These are phyloP conservation scores for Scalesia atractyloides DNA, from an alignment of 129 eudicot genomes.

Conservation along the genomic window DNA sequence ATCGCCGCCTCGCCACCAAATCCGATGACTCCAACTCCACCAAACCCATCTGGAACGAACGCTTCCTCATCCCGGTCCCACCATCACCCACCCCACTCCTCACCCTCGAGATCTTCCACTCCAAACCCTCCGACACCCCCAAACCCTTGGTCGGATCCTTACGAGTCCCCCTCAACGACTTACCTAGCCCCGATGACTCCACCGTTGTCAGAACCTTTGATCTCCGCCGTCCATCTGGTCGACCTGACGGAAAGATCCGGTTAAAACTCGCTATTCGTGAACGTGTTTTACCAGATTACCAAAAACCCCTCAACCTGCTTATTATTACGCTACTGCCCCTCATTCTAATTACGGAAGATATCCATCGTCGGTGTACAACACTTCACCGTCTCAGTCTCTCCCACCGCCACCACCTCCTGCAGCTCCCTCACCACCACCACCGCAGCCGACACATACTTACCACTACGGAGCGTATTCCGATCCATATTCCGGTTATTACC, in stretches of 20 bases:
- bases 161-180: conserved; percentile 50
- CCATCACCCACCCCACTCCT: conserved; percentile 42
- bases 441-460: conserved; percentile 48
- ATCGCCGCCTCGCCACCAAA: conserved; percentile 71
- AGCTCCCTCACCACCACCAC: conserved; percentile 36
- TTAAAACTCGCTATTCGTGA: conserved; percentile 52
- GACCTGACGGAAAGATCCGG: conserved; percentile 80
- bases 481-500: conserved; percentile 56
- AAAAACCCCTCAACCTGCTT: conserved; percentile 55
- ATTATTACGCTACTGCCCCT: conserved; percentile 67
- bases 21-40: conserved; percentile 70
- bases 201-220: conserved; percentile 42
- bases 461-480: conserved; percentile 48
- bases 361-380: conserved; percentile 29
- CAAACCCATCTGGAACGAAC: conserved; percentile 84
- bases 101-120: conserved; percentile 73
- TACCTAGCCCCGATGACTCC: conserved; percentile 39
- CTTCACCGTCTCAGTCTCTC: conserved; percentile 24
- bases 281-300: conserved; percentile 59
- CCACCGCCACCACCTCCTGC: conserved; percentile 36
- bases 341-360: conserved; percentile 52
- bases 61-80: conserved; percentile 55
- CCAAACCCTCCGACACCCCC: conserved; percentile 65
- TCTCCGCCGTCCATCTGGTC: conserved; percentile 79
- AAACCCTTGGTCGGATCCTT: conserved; percentile 70